These are phyloP conservation scores for Aureobasidium subglaciale DNA, from an alignment of 2,329 filamentous ascomycete species.

Conservation along the genomic window DNA sequence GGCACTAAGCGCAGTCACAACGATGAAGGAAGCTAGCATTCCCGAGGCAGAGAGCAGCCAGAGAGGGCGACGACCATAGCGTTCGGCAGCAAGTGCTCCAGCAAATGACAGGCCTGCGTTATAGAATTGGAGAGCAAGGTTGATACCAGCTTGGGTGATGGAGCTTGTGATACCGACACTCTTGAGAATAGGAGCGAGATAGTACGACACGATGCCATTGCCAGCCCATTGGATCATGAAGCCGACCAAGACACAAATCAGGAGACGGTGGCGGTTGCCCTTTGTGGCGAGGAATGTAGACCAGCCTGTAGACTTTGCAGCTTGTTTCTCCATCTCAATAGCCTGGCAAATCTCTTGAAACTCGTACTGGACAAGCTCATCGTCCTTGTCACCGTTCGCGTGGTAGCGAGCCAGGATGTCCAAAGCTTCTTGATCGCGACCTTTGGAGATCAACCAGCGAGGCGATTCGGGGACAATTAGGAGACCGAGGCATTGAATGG, in stretches of 20 bases:
- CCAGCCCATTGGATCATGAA: slow-evolving; percentile 35
- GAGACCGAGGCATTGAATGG: slow-evolving; percentile 20
- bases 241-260: slow-evolving; percentile 33
- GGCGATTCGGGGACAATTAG: slow-evolving; percentile 23
- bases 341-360: slow-evolving; percentile 54
- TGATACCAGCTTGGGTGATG: slow-evolving; percentile 32
- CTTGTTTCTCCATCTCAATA: slow-evolving; percentile 48
- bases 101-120: slow-evolving; percentile 32
- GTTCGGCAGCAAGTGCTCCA: slow-evolving; percentile 36
- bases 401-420: slow-evolving; percentile 36
- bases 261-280: slow-evolving; percentile 32
- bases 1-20: slow-evolving; percentile 37
- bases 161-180: slow-evolving; percentile 32
- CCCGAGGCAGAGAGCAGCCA: slow-evolving; percentile 37
- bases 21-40: slow-evolving; percentile 39
- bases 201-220: slow-evolving; percentile 30
- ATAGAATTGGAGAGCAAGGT: slow-evolving; percentile 34
- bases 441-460: slow-evolving; percentile 22
- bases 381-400: slow-evolving; percentile 38
- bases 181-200: slow-evolving; percentile 21
- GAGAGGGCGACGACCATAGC: slow-evolving; percentile 36
- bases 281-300: slow-evolving; percentile 18
- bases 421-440: slow-evolving; percentile 24
- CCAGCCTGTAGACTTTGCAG: slow-evolving; percentile 33
- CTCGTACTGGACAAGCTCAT: slow-evolving; percentile 51